Base-by-base conservation (phyloP, 2,329 filamentous ascomycete genomes). In the Tetracladium maxilliforme region DNA sequence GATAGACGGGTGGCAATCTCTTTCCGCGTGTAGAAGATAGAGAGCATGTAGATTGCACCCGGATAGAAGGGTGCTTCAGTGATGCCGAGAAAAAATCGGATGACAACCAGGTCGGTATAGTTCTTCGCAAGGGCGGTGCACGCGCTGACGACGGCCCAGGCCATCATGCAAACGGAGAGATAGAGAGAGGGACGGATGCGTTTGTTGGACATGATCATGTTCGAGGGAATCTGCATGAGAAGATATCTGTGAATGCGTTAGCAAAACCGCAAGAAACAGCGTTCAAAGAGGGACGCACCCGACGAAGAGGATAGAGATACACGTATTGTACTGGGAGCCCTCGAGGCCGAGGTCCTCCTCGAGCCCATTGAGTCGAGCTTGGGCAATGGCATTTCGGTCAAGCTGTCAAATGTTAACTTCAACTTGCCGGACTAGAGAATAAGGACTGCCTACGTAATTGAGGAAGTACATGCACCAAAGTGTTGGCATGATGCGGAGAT, bases 301-400 rank as follows among this genome's bases (percentile, higher is more conserved):
- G 7, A 64, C 60, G 34, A 66, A 66, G 12, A 68, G 43, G 14
- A 67, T 64, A 6, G 43, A 48, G 18, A 58, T 49, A 18, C 49
- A 51, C 13, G 56, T 57, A 39, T 61, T 54, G 38, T 68, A 68
- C 32, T 69, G 48, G 4, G 47, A 48, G 17, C 54, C 56, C 1
- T 43, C 42, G 23, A 71, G 44, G 4, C 50, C 44, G 3, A 72
- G 42, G 23, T 70, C 60, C 7, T 56, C 49, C 24, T 66, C 57
- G 4, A 72, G 42, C 1, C 61, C 61, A 28, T 65, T 58, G 16
- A 72, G 38, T 12, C 57, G 51, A 4, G 67, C 67, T 13, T 64
- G 61, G 3, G 66, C 65, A 35, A 70, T 67, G 22, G 69, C 63
- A 28, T 64, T 65, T 10, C 58, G 47, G 32, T 66, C 60, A n/a